Evolutionary conservation across 106 monocot genomes (phyloP), one percentile per base, ranked within the genome.

Genomic region (Dendrobium catenatum): DNA sequence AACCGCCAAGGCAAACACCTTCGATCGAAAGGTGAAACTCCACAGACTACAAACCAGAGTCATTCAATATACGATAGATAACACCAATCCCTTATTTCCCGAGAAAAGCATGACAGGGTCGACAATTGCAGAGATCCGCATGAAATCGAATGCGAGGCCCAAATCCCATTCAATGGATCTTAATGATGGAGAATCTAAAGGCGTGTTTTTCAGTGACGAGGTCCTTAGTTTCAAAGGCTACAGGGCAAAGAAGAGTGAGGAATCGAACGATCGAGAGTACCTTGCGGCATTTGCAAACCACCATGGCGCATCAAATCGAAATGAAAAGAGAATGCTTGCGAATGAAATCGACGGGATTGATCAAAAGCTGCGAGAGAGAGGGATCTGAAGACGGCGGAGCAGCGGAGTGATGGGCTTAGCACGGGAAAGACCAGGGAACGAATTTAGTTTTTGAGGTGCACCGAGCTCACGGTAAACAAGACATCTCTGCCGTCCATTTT

Each of bases 231-330:
- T 55, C 27, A 31, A 31, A 31, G 27, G 33, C 67, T 20, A 33
- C 33, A 11, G 18, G 29, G 44, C 43, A 46, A 74, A 0, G 61
- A 51, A 22, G 42, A 44, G 6, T 42, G 13, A 20, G 22, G 68
- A 72, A 79, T 72, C 5, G 73, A 22, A 78, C 56, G 33, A 44
- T 16, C 67, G 44, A 13, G 20, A 7, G 43, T 87, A 95, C 95
- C 95, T 95, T 95, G 81, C 95, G 95, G 82, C 95, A 95, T 91
- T 95, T 95, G 89, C 95, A 95, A 74, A 95, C 95, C 42, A 95
- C 95, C 95, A 95, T 95, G 49, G 81, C 87, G 20, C 76, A 49
- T 74, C 76, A 76, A 49, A 48, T 76, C 27, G 24, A 27, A 20
- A 49, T 19, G 44, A 20, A 16, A 15, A 41, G 15, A 17, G 40